Conservation (phyloP, 768 basidiomycete genomes). For the Calvatia gigantea region DNA sequence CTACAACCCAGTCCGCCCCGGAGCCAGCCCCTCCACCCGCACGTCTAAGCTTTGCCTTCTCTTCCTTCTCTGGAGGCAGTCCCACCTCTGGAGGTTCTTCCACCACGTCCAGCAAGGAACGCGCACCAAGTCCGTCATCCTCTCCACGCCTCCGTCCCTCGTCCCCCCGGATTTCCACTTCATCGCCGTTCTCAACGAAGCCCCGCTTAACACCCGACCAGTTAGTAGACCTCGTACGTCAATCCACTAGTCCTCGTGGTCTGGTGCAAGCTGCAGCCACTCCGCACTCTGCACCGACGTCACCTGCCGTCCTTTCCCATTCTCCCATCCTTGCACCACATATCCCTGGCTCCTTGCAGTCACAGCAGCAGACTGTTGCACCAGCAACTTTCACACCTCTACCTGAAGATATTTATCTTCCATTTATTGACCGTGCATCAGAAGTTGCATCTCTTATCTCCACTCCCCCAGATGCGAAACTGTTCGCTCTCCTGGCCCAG, state of each 20-base stretch:
- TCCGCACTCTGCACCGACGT: conserved; percentile 22
- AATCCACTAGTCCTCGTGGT: conserved; percentile 42
- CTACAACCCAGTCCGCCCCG: conserved; percentile 18
- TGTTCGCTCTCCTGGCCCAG: conserved; percentile 72
- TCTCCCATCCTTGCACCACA: conserved; percentile 17
- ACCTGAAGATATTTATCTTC: conserved; percentile 74
- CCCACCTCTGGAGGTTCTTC: conserved; percentile 22
- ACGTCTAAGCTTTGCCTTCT: conserved; percentile 16
- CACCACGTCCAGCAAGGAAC: conserved; percentile 11
- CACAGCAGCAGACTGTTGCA: conserved; percentile 19
- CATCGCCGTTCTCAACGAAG: conserved; percentile 33
- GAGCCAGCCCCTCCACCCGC: conserved; percentile 15
- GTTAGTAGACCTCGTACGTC: conserved; percentile 68
- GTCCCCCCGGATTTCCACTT: conserved; percentile 37
- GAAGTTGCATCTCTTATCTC: conserved; percentile 73
- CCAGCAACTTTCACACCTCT: conserved; percentile 72
- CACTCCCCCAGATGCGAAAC: conserved; percentile 59
- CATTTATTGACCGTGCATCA: conserved; percentile 78
- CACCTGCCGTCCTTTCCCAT: conserved; percentile 19
- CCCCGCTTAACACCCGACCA: conserved; percentile 68
- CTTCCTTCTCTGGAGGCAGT: conserved; percentile 43
- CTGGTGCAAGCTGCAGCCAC: conserved; percentile 15
- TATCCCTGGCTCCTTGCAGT: neutral
- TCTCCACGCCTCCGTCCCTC: conserved; percentile 47
- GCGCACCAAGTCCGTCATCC: conserved; percentile 27